A percentile compares a stretch with the other conserved stretches of the same genome.
Evolutionary conservation across 2,329 filamentous ascomycete genomes (phyloP).

Genomic region (Hymenoscyphus fraxineus): DNA sequence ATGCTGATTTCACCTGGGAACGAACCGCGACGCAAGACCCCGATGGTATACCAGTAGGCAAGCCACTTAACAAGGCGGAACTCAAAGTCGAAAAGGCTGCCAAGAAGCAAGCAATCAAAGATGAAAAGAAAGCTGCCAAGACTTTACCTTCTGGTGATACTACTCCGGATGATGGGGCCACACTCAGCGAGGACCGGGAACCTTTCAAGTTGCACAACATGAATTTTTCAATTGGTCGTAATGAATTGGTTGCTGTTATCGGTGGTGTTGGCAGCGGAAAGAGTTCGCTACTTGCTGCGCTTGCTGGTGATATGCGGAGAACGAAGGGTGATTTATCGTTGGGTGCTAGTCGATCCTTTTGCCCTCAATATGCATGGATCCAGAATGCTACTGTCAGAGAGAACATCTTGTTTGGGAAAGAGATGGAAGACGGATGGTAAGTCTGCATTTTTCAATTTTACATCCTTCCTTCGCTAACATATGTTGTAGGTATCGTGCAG

Average conservation of each 20-base stretch:
- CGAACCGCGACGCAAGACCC: constrained; percentile 53
- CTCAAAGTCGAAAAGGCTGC: constrained; percentile 12
- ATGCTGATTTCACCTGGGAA: constrained; percentile 89
- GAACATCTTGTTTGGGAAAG: constrained; percentile 88
- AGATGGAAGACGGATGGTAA: constrained; percentile 65
- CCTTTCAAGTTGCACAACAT: constrained; percentile 71
- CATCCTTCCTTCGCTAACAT: constrained; percentile 42
- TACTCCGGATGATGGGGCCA: constrained; percentile 52
- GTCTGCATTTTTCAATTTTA: background rate
- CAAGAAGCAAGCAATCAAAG: constrained; percentile 43
- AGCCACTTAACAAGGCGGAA: constrained; percentile 49
- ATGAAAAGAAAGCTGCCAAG: constrained; percentile 32
- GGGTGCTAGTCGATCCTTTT: constrained; percentile 81
- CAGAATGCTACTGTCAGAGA: constrained; percentile 84
- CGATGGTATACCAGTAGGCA: constrained; percentile 49
- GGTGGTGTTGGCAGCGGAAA: constrained; percentile 88
- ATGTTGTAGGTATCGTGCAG: constrained; percentile 47
- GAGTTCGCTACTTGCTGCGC: constrained; percentile 78
- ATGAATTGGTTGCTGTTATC: constrained; percentile 81
- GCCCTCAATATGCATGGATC: constrained; percentile 97
- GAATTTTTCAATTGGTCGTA: constrained; percentile 63
- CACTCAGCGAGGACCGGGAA: constrained; percentile 50
- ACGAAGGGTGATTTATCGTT: constrained; percentile 70
- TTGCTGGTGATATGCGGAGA: constrained; percentile 92
- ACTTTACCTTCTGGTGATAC: constrained; percentile 39